Evolutionary conservation across 2,329 filamentous ascomycete genomes (phyloP).

Genomic region (Beauveria australis): DNA sequence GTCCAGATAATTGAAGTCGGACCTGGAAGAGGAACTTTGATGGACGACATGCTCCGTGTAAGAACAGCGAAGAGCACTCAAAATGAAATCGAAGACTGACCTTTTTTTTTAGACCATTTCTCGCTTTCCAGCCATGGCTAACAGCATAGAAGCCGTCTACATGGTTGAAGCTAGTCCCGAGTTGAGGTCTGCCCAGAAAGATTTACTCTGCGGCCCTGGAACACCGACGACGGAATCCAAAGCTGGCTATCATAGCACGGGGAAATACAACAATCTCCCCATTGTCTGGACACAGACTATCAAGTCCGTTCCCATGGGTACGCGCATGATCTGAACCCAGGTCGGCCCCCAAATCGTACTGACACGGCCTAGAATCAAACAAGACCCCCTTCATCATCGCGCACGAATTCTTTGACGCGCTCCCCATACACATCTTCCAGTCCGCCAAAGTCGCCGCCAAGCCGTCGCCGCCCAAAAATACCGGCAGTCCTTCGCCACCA

Average conservation of each 20-base stretch:
- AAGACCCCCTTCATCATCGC: conserved; percentile 89
- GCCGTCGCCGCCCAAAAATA: conserved; percentile 6
- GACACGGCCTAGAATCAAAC: conserved; percentile 40
- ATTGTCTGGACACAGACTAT: conserved; percentile 89
- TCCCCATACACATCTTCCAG: conserved; percentile 93
- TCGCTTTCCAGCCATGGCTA: conserved; percentile 70
- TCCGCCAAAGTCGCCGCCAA: conserved; percentile 43
- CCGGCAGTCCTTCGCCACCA: conserved; percentile 29
- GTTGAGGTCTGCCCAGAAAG: conserved; percentile 68
- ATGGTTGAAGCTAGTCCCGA: conserved; percentile 87
- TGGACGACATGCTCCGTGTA: conserved; percentile 92
- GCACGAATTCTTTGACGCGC: conserved; percentile 96
- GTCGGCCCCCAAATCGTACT: background rate
- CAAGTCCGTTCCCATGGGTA: conserved; percentile 67
- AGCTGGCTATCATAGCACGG: conserved; percentile 63
- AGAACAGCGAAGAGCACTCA: conserved; percentile 20
- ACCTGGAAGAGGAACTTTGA: conserved; percentile 86
- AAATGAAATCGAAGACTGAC: background rate
- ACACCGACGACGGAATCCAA: conserved; percentile 61
- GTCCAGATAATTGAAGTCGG: conserved; percentile 91
- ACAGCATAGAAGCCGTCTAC: conserved; percentile 78
- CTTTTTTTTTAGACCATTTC: conserved; percentile 60
- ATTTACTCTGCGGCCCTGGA: conserved; percentile 68
- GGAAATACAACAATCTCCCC: conserved; percentile 66
- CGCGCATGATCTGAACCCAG: conserved; percentile 15